Evolutionary conservation across 2,329 filamentous ascomycete species (phyloP).

Genomic region (Phyllosticta capitalensis): DNA sequence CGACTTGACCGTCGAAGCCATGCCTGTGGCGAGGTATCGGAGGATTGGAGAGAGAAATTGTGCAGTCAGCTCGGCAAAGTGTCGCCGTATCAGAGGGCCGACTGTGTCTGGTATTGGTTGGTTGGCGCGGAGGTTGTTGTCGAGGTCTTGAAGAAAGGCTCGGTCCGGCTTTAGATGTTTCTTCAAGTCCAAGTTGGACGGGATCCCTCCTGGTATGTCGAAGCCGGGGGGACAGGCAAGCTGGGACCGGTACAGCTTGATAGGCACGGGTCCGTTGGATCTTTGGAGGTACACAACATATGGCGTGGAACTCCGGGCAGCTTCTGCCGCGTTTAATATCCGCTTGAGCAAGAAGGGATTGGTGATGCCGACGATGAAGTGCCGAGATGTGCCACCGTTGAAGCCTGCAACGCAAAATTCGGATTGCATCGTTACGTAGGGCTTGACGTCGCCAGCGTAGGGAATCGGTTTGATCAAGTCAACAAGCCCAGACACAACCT

Average conservation of each 20-base stretch:
- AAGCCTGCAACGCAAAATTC: slow-evolving; percentile 31
- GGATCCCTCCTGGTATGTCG: slow-evolving; percentile 32
- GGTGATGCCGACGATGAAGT: slow-evolving; percentile 32
- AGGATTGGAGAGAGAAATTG: slow-evolving; percentile 33
- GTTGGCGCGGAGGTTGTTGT: slow-evolving; percentile 17
- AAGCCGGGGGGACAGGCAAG: slow-evolving; percentile 22
- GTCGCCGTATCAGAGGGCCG: slow-evolving; percentile 30
- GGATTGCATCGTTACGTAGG: slow-evolving; percentile 36
- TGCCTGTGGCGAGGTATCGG: slow-evolving; percentile 29
- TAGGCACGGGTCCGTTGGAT: slow-evolving; percentile 26
- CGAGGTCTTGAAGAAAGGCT: slow-evolving; percentile 24
- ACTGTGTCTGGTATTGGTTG: slow-evolving; percentile 14
- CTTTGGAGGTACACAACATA: slow-evolving; percentile 31
- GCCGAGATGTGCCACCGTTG: slow-evolving; percentile 28
- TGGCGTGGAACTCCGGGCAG: slow-evolving; percentile 23
- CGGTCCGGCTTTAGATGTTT: slow-evolving; percentile 31
- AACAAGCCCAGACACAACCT: slow-evolving; percentile 30
- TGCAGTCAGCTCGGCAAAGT: slow-evolving; percentile 33
- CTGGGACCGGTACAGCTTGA: slow-evolving; percentile 28
- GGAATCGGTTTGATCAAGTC: slow-evolving; percentile 32
- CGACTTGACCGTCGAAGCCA: slow-evolving; percentile 20
- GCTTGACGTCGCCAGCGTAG: slow-evolving; percentile 30
- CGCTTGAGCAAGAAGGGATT: slow-evolving; percentile 34
- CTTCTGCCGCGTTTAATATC: slow-evolving; percentile 26
- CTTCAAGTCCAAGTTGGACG: slow-evolving; percentile 26